Conservation (phyloP, 164 flowering plant species). For the Chimonanthus praecox region DNA sequence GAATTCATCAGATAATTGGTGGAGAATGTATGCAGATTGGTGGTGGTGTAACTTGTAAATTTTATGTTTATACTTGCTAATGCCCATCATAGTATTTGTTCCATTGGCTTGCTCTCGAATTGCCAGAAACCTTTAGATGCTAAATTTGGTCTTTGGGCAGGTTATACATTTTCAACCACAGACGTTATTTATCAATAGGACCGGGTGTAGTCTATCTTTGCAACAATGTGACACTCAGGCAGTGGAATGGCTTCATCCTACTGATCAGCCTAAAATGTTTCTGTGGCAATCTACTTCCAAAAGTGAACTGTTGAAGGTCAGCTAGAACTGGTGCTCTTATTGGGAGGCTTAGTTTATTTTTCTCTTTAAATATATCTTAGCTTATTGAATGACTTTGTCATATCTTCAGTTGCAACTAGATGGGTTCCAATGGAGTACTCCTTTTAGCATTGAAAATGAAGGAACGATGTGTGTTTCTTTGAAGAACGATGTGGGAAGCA, state of each 20-base stretch:
- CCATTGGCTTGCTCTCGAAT: background rate
- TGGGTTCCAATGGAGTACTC: conserved; percentile 85
- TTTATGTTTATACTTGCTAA: background rate
- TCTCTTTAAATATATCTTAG: background rate
- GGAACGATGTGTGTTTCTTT: conserved; percentile 63
- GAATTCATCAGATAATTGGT: no score
- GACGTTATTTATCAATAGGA: conserved; percentile 62
- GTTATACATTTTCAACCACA: conserved; percentile 93
- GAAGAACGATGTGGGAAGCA: conserved; percentile 40
- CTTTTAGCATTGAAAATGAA: conserved; percentile 77
- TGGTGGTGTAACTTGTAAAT: no score
- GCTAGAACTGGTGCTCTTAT: conserved; percentile 6
- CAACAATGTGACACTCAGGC: conserved; percentile 69
- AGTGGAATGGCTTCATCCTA: conserved; percentile 65
- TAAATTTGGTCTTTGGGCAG: conserved; percentile 35
- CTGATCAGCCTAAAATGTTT: conserved; percentile 74
- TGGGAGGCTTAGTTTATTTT: background rate
- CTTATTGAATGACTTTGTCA: background rate
- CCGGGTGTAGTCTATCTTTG: conserved; percentile 60
- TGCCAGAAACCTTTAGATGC: background rate
- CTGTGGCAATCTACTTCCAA: conserved; percentile 67
- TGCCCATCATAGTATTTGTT: background rate
- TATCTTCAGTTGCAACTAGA: conserved; percentile 58
- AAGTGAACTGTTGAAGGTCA: conserved; percentile 75
- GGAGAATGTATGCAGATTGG: no score